A percentile compares a stretch with the other conserved stretches of the same genome.
Conservation (phyloP, 768 basidiomycete species). For the Tremella yokohamensis region DNA sequence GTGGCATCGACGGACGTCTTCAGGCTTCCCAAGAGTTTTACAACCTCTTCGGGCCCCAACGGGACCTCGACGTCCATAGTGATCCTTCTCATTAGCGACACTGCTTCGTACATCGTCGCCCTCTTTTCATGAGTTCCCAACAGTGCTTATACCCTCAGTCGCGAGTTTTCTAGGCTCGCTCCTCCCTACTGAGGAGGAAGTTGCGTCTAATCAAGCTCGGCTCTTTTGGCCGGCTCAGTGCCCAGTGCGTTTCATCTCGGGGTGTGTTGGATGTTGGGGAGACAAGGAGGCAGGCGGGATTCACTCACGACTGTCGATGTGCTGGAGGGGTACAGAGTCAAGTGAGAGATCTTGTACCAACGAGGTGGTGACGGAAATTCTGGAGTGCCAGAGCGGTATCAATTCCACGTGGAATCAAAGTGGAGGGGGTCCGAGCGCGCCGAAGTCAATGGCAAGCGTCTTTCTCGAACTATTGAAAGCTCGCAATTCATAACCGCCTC, state of each 20-base stretch:
- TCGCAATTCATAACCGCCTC: no score
- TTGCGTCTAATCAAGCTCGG: slow-evolving; percentile 43
- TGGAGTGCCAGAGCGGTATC: no score
- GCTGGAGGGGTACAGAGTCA: no score
- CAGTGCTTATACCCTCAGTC: slow-evolving; percentile 39
- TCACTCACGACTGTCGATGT: no score
- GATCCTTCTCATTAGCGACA: no score
- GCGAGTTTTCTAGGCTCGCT: slow-evolving; percentile 54
- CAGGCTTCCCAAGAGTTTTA: slow-evolving; percentile 20
- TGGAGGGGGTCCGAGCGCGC: no score
- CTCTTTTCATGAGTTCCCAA: neutral
- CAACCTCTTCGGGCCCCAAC: slow-evolving; percentile 16
- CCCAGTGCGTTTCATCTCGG: slow-evolving; percentile 51
- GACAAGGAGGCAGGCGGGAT: neutral
- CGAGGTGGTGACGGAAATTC: no score
- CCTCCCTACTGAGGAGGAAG: slow-evolving; percentile 39
- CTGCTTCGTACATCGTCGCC: neutral
- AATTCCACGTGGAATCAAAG: no score
- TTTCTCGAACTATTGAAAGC: no score
- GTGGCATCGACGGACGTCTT: slow-evolving; percentile 34
- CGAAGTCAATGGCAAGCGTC: no score
- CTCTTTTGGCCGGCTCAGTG: slow-evolving; percentile 40
- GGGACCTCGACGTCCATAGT: slow-evolving; percentile 7
- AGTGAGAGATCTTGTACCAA: no score
- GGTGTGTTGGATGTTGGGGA: neutral